A percentile compares a stretch with the other conserved stretches of the same genome.
These are phyloP conservation scores for Durotheca rogersii DNA, from an alignment of 495 filamentous ascomycete species.

Conservation along the genomic window DNA sequence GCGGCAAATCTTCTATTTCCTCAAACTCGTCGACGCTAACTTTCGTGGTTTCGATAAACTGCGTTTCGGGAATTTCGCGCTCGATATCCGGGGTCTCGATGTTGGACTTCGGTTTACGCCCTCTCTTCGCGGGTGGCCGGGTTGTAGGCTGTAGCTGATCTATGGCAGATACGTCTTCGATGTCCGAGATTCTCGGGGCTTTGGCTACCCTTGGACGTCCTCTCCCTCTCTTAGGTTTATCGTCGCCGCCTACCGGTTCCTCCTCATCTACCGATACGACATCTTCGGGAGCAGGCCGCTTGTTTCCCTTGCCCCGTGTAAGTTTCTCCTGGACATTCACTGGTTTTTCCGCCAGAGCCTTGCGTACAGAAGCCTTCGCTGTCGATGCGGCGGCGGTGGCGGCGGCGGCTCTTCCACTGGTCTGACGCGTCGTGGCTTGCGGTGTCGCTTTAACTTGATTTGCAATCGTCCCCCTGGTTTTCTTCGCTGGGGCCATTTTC, in stretches of 20 bases:
- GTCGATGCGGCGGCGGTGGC: conserved; percentile 21
- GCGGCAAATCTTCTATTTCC: conserved; percentile 35
- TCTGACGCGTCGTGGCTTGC: conserved; percentile 34
- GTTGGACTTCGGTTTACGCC: conserved; percentile 31
- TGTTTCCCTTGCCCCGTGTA: conserved; percentile 33
- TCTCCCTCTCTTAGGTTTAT: conserved; percentile 27
- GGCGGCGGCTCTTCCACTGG: conserved; percentile 31
- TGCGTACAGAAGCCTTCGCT: conserved; percentile 42
- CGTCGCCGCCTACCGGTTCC: conserved; percentile 7
- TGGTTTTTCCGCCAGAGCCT: conserved; percentile 53
- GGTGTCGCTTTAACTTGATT: conserved; percentile 42
- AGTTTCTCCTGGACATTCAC: conserved; percentile 46
- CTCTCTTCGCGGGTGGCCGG: conserved; percentile 31
- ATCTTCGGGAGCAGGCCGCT: conserved; percentile 53
- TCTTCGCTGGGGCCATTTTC: conserved; percentile 50
- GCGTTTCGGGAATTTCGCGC: conserved; percentile 33
- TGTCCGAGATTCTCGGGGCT: conserved; percentile 20
- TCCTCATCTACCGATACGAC: conserved; percentile 30
- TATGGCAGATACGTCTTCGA: conserved; percentile 25
- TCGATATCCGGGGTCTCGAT: conserved; percentile 24
- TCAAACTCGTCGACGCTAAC: conserved; percentile 39
- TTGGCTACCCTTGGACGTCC: conserved; percentile 29
- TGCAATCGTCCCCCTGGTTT: conserved; percentile 38
- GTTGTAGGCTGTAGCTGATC: conserved; percentile 15
- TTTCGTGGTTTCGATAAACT: conserved; percentile 29